phyloP scores from a whole-genome alignment of 441 rosid genomes.

The Erodium trifolium region DNA sequence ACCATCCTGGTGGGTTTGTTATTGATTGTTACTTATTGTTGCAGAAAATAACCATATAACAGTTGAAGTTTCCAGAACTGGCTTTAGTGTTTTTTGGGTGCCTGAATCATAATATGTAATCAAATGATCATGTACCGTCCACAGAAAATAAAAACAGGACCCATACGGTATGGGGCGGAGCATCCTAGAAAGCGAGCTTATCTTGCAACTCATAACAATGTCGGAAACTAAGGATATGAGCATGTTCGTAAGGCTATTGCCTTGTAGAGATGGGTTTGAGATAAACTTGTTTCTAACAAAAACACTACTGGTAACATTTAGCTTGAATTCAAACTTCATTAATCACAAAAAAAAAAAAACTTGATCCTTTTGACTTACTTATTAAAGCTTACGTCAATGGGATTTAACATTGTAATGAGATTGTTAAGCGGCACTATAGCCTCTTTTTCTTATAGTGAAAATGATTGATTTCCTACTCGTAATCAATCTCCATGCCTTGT shows the following conservation, averaged over 20 bases:
- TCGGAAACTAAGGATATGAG: neutral
- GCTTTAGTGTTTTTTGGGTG: too few species aligned
- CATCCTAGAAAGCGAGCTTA: conserved; percentile 20
- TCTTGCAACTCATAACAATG: neutral
- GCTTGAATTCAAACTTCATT: too few species aligned
- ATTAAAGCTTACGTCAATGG: neutral
- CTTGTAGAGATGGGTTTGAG: too few species aligned
- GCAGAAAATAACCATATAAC: neutral
- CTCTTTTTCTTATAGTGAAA: neutral
- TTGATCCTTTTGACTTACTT: neutral
- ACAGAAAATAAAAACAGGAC: too few species aligned
- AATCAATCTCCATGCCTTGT: neutral
- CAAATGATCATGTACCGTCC: too few species aligned
- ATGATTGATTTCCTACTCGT: neutral
- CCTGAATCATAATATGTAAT: too few species aligned
- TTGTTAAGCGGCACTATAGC: neutral
- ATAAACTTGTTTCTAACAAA: too few species aligned
- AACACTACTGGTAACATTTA: too few species aligned
- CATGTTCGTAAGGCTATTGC: too few species aligned
- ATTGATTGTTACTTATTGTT: neutral
- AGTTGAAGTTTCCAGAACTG: too few species aligned
- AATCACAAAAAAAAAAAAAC: too few species aligned
- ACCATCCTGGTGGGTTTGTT: neutral
- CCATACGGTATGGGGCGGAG: conserved; percentile 22
- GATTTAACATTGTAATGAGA: neutral